Conservation (phyloP, 2,329 filamentous ascomycete genomes). For the Aspergillus flavus region DNA sequence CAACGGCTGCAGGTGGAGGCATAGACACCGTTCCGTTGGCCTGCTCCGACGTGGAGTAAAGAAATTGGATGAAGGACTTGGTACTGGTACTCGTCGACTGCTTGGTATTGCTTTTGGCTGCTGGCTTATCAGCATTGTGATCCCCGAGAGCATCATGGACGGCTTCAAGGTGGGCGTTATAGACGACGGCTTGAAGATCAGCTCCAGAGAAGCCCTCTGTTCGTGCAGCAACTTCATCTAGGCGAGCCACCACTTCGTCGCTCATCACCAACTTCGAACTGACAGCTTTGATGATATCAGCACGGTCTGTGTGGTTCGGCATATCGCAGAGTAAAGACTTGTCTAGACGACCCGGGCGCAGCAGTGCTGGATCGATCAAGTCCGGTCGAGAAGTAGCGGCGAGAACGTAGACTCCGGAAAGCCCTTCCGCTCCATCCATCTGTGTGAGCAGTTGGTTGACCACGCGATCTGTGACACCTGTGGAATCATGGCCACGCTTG, state of each 20-base stretch:
- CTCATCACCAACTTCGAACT: slow-evolving; percentile 77
- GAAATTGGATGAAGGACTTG: slow-evolving; percentile 74
- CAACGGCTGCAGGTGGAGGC: slow-evolving; percentile 77
- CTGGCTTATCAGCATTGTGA: slow-evolving; percentile 45
- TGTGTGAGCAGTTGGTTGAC: slow-evolving; percentile 98
- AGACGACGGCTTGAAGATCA: slow-evolving; percentile 90
- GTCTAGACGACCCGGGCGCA: slow-evolving; percentile 88
- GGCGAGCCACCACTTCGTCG: slow-evolving; percentile 62
- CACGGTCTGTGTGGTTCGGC: slow-evolving; percentile 74
- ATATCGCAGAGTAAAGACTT: slow-evolving; percentile 93
- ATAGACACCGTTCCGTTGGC: slow-evolving; percentile 60
- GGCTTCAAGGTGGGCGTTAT: slow-evolving; percentile 94
- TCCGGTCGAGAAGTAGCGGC: slow-evolving; percentile 93
- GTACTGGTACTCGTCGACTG: slow-evolving; percentile 37
- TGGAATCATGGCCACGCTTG: slow-evolving; percentile 94
- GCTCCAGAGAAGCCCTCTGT: slow-evolving; percentile 94
- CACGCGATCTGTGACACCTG: slow-evolving; percentile 96
- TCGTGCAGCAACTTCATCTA: slow-evolving; percentile 73
- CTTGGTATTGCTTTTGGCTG: slow-evolving; percentile 31
- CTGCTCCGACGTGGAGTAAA: slow-evolving; percentile 65
- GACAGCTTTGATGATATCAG: slow-evolving; percentile 87
- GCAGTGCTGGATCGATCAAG: slow-evolving; percentile 88
- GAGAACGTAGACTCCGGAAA: slow-evolving; percentile 93
- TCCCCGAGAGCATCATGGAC: slow-evolving; percentile 88
- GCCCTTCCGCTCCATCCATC: slow-evolving; percentile 96